These are phyloP conservation scores for Monosporascus ibericus DNA, from an alignment of 2,329 filamentous ascomycete genomes.

Conservation along the genomic window DNA sequence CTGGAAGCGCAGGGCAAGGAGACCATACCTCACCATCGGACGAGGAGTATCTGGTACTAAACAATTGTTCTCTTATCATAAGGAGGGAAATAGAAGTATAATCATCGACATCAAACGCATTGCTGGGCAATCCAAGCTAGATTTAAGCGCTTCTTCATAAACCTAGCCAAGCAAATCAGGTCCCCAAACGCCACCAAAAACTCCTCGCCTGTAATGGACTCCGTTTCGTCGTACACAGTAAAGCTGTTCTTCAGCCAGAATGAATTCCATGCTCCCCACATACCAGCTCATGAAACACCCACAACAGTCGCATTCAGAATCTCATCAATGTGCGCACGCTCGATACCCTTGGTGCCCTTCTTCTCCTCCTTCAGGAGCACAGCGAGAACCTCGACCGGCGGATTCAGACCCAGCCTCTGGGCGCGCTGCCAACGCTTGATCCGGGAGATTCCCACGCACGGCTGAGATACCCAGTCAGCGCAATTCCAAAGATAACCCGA, in stretches of 20 bases:
- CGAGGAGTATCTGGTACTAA: slow-evolving; percentile 91
- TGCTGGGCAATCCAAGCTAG: not conserved
- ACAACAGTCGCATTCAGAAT: slow-evolving; percentile 46
- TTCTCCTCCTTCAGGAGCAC: slow-evolving; percentile 70
- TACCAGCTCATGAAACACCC: slow-evolving; percentile 20
- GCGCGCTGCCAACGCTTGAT: slow-evolving; percentile 85
- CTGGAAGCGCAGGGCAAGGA: slow-evolving; percentile 59
- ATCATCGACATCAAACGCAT: not conserved
- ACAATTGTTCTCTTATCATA: not conserved
- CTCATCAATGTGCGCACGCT: slow-evolving; percentile 71
- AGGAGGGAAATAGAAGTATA: not conserved
- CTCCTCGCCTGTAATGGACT: not conserved
- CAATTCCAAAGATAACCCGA: not conserved
- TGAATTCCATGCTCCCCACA: not conserved
- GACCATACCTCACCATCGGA: slow-evolving; percentile 76
- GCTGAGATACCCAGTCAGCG: slow-evolving; percentile 42
- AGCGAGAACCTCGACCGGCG: slow-evolving; percentile 84
- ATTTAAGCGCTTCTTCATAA: not conserved
- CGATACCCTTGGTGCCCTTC: slow-evolving; percentile 43
- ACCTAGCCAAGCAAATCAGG: not conserved
- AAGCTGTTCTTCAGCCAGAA: not conserved
- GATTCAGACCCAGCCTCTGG: slow-evolving; percentile 72
- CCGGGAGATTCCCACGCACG: slow-evolving; percentile 78
- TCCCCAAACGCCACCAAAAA: not conserved
- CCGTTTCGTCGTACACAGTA: not conserved